These are phyloP conservation scores for Ophiostoma tasmaniense DNA, from an alignment of 2,329 filamentous ascomycete species.

Conservation along the genomic window DNA sequence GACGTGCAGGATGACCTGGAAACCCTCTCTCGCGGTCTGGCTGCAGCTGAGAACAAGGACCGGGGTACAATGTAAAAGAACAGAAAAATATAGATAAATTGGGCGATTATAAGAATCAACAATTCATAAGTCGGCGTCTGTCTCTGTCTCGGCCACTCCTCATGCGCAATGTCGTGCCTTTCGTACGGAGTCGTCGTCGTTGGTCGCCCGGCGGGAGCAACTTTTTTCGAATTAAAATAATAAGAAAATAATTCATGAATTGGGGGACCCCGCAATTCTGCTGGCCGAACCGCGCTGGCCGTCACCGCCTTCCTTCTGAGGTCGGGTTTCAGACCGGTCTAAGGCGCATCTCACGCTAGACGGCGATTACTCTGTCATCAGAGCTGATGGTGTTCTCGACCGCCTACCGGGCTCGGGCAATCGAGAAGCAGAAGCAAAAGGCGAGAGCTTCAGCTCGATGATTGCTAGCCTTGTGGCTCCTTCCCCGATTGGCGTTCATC, in stretches of 20 bases:
- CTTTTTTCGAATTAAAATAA: conserved; percentile 4
- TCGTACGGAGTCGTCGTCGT: not conserved
- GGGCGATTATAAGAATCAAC: not conserved
- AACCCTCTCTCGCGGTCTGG: not conserved
- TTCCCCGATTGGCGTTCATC: conserved; percentile 9
- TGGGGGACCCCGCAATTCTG: conserved; percentile 10
- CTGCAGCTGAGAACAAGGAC: not conserved
- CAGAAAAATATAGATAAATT: not conserved
- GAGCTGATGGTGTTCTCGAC: not conserved
- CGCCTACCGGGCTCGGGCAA: no score
- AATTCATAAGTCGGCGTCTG: not conserved
- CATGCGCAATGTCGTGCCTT: conserved; percentile 2
- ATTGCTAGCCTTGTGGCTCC: conserved; percentile 8
- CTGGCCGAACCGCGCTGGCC: not conserved
- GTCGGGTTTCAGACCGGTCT: no score
- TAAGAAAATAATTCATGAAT: not conserved
- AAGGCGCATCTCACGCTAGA: not conserved
- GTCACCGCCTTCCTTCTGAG: conserved; percentile 12
- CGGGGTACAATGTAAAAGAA: not conserved
- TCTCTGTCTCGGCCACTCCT: not conserved
- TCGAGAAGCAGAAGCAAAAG: not conserved
- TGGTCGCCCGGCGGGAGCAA: not conserved
- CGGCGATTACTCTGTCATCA: not conserved
- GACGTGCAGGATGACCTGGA: not conserved
- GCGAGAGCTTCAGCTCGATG: not conserved